Conservation (phyloP, 164 flowering plant species). For the Stephania cephalantha region DNA sequence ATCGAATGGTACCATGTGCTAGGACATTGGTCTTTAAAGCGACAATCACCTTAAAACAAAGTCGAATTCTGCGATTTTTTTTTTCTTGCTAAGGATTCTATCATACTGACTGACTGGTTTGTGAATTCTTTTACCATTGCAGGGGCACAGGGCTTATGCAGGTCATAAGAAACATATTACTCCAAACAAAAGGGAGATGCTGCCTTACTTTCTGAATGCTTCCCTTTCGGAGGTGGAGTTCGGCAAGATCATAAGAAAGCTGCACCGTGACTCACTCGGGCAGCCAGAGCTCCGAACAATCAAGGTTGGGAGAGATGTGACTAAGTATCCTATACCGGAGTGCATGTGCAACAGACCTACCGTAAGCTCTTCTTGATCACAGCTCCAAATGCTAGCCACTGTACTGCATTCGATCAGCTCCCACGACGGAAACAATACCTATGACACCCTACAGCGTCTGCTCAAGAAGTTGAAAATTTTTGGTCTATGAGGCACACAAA, state of each 20-base stretch:
- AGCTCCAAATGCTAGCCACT: background rate
- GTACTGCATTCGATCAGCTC: background rate
- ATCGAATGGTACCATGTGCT: background rate
- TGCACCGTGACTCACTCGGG: conserved; percentile 79
- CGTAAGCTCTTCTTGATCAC: background rate
- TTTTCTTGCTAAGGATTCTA: background rate
- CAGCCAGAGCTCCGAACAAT: conserved; percentile 77
- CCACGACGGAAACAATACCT: background rate
- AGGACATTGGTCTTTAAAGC: background rate
- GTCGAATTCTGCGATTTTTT: background rate
- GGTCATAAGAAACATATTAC: conserved; percentile 93
- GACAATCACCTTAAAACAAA: background rate
- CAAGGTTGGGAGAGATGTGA: conserved; percentile 80
- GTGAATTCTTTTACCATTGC: conserved; percentile 16
- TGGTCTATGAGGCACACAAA: background rate
- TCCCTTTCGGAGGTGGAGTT: conserved; percentile 73
- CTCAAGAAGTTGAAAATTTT: background rate
- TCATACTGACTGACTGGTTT: no score
- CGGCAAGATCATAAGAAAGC: conserved; percentile 52
- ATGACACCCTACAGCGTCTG: background rate
- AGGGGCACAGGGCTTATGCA: conserved; percentile 92
- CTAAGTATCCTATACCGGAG: conserved; percentile 84
- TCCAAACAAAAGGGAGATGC: conserved; percentile 94
- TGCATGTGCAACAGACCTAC: conserved; percentile 71
- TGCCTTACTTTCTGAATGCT: conserved; percentile 60